Evolutionary conservation across 2,329 filamentous ascomycete species (phyloP).

Genomic region (Verruconis gallopava): DNA sequence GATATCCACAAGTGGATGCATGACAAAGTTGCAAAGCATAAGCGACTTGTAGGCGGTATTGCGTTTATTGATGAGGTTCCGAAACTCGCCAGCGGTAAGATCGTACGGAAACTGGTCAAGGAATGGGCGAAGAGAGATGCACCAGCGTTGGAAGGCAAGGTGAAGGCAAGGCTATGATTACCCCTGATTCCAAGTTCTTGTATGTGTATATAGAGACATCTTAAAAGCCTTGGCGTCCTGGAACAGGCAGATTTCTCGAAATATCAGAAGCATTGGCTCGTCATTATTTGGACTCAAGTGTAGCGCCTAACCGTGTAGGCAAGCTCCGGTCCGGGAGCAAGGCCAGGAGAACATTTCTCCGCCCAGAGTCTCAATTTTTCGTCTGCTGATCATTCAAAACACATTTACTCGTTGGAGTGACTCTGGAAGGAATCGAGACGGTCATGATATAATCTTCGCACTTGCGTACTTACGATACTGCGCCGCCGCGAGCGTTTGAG

Average conservation of each 20-base stretch:
- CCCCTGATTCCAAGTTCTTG: no score
- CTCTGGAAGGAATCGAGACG: no score
- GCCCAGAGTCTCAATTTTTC: no score
- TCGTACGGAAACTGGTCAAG: constrained; percentile 41
- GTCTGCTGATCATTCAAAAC: no score
- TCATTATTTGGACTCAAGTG: neutral
- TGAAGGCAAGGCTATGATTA: constrained; percentile 10
- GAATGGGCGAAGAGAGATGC: constrained; percentile 46
- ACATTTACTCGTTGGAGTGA: no score
- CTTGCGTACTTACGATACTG: no score
- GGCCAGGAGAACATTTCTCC: no score
- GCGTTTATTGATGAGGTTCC: constrained; percentile 44
- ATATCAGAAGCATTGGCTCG: neutral
- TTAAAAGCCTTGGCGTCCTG: neutral
- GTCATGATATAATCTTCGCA: no score
- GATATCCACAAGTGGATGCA: constrained; percentile 27
- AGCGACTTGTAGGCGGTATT: constrained; percentile 38
- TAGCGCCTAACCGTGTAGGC: neutral
- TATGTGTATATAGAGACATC: neutral
- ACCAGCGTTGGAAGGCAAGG: constrained; percentile 8
- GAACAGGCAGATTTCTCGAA: neutral
- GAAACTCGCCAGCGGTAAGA: constrained; percentile 45
- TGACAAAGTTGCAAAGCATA: constrained; percentile 38
- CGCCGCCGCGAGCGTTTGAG: no score
- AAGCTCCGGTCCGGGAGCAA: no score